Conservation (phyloP, 2,329 filamentous ascomycete genomes). For the Botrytis sinoallii region DNA sequence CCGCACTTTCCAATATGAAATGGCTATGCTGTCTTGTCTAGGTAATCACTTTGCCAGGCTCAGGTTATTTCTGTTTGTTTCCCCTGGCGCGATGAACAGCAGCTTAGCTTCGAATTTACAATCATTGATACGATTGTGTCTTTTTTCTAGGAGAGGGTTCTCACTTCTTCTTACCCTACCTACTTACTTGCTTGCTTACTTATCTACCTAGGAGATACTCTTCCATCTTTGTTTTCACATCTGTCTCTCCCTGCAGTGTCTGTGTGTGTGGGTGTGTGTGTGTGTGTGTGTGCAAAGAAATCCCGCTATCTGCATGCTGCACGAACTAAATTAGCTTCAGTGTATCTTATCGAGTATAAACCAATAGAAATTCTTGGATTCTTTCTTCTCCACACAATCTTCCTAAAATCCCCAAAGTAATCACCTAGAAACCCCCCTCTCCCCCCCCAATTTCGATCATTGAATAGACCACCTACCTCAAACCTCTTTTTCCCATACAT, state of each 20-base stretch:
- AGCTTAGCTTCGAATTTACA: not conserved
- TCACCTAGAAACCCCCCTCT: not conserved
- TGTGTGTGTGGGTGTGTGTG: not conserved
- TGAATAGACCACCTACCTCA: not conserved
- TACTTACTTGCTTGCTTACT: too few species aligned
- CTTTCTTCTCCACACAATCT: not conserved
- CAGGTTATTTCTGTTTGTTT: not conserved
- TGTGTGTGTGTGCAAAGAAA: slow-evolving; percentile 7
- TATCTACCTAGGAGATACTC: not conserved
- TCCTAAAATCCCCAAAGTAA: not conserved
- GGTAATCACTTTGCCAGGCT: not conserved
- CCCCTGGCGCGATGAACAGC: not conserved
- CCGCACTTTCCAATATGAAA: not conserved
- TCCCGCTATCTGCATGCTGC: slow-evolving; percentile 17
- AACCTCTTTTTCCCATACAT: not conserved
- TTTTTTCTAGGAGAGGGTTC: not conserved
- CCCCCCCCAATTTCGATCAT: slow-evolving; percentile 1
- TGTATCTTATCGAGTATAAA: slow-evolving; percentile 16
- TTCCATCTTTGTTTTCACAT: not conserved
- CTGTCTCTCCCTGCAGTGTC: not conserved
- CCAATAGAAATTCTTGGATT: not conserved
- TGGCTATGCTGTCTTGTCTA: not conserved
- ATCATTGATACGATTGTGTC: not conserved
- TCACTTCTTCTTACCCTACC: not conserved
- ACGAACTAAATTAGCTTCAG: slow-evolving; percentile 12